Evolutionary conservation across 208 protist species (phyloP), one percentile per base, ranked within the genome.

Genomic region (Herpetomonas tarakana): DNA sequence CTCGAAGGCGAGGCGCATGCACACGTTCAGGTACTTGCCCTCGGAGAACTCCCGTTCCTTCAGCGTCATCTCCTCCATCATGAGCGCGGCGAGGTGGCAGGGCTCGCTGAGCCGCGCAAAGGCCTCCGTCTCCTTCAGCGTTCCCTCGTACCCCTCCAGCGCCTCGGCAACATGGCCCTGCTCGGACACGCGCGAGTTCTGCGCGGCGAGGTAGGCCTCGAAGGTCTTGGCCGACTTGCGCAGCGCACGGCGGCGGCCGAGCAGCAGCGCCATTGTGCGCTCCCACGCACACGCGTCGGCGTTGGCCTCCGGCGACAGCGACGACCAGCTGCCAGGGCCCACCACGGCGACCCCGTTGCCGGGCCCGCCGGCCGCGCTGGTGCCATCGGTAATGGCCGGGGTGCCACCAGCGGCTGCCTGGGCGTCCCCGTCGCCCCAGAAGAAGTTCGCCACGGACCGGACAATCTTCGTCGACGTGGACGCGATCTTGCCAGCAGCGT

Each of bases 1-100:
- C 61, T 94, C 88, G 50, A 82, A 91, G 27, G 64, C 52, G 21
- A 94, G 68, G 7, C 77, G 59, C 58, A 81, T 27, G 55, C 76
- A 81, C 14, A 84, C 69, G 63, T 84, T 86, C 45, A 79, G 57
- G 71, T 79, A 92, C 62, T 66, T 79, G 31, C 62, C 69, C 30
- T 70, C 71, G 2, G 61, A 22, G 26, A 73, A 74, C 30, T 81
- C 62, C 16, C 50, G 45, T 41, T 70, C 58, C 60, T 73, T 72
- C 52, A 71, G 59, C 25, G 63, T 50, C 1, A 75, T 70, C 14
- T 53, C 49, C 25, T 76, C 65, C 52, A 78, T 57, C 41, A 55
- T 50, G 55, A 54, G 19, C 24, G 55, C 49, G 3, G 56, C 45
- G 30, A 68, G 57, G 63, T 70, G 51, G 46, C 72, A 54, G 46